Percentiles rank a stretch among this genome's conserved stretches.
phyloP scores from a whole-genome alignment of 306 rosid species.

The Ormosia emarginata region DNA sequence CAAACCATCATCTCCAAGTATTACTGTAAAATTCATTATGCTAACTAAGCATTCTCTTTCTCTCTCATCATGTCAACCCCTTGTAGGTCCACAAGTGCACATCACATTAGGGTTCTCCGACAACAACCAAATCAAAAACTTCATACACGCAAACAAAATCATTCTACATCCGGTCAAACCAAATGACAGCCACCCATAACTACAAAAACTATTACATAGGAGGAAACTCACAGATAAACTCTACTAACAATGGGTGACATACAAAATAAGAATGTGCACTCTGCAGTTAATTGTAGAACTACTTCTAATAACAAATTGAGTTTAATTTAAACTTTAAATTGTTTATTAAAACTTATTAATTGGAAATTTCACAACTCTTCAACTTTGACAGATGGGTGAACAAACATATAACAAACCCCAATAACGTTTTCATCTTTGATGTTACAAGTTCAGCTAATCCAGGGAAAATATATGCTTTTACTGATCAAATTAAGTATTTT shows the following conservation, averaged over 20 bases:
- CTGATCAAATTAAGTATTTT: background rate
- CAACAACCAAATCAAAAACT: background rate
- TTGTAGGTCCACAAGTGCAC: background rate
- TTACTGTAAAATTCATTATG: background rate
- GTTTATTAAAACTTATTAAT: background rate
- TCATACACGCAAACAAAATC: background rate
- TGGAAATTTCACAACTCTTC: slow-evolving; percentile 7
- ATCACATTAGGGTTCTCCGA: background rate
- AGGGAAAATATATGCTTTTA: background rate
- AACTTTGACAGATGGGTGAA: background rate
- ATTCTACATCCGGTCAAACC: background rate
- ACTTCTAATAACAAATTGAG: background rate
- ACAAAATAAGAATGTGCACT: background rate
- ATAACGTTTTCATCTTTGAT: background rate
- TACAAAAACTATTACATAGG: background rate
- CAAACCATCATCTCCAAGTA: background rate
- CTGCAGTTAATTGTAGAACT: background rate
- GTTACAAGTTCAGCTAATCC: background rate
- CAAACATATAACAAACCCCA: background rate
- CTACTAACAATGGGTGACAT: background rate
- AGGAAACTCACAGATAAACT: background rate
- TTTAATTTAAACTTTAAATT: background rate
- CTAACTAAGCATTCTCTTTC: background rate
- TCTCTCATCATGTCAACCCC: background rate
- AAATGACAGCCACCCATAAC: background rate